A percentile compares a stretch with the other conserved stretches of the same genome.
phyloP scores from a whole-genome alignment of 768 basidiomycete species.

The Boletus sp. region DNA sequence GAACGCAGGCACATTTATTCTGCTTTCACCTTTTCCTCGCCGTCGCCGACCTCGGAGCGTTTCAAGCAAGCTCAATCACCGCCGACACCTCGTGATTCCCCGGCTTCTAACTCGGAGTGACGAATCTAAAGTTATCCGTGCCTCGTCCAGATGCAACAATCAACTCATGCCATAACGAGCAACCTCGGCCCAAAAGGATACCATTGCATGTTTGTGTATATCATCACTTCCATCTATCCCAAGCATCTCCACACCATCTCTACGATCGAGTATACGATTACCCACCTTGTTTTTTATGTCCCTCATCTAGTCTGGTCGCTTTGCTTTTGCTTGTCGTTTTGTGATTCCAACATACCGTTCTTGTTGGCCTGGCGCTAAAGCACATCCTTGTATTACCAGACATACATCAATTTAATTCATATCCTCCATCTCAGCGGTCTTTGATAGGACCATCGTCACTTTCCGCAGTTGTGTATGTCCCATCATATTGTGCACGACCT shows the following conservation, averaged over 20 bases:
- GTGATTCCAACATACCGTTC: slow-evolving; percentile 23
- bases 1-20: slow-evolving; percentile 71
- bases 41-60: slow-evolving; percentile 58
- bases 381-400: slow-evolving; percentile 32
- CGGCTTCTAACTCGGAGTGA: slow-evolving; percentile 21
- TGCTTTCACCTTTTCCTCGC: slow-evolving; percentile 76
- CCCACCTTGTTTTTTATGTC: slow-evolving; percentile 19
- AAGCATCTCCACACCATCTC: slow-evolving; percentile 29
- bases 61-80: slow-evolving; percentile 43
- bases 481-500: background rate
- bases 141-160: background rate
- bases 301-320: slow-evolving; percentile 27
- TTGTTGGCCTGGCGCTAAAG: slow-evolving; percentile 27
- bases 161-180: slow-evolving; percentile 6
- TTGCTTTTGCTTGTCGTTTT: slow-evolving; percentile 28
- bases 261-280: slow-evolving; percentile 24
- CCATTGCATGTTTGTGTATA: slow-evolving; percentile 34
- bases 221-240: slow-evolving; percentile 31
- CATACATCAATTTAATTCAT: slow-evolving; percentile 31
- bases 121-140: background rate
- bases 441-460: slow-evolving; percentile 7
- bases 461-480: slow-evolving; percentile 3
- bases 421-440: slow-evolving; percentile 1
- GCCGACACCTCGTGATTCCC: slow-evolving; percentile 26
- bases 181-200: slow-evolving; percentile 21